Base-by-base conservation (phyloP, 805 yeast genomes). In the Kluyveromyces starmeri region DNA sequence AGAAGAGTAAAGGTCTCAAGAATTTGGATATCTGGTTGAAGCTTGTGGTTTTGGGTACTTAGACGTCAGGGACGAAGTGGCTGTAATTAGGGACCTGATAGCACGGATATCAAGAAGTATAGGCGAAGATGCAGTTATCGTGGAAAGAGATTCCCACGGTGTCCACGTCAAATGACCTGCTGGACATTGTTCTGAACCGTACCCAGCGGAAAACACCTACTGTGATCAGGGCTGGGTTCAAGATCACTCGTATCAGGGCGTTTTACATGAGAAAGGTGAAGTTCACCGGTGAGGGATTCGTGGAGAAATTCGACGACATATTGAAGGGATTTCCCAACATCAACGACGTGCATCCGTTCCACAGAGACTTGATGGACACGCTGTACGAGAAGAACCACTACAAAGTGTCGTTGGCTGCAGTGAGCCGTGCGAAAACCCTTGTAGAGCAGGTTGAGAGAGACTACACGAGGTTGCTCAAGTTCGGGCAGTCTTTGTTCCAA, bases 171-270 rank as follows among this genome's bases (percentile, higher is more conserved):
- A 85, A 82, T 61, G 97, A 92, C 64, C 70, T 88, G 71, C 70
- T 92, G 75, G 99, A 92, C 64, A 84, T 92, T 45, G 95, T 92
- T 43, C 81, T 92, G 46, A 92, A 92, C 71, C 74, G 96, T 58
- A 92, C 99, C 1, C 99, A 92, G 68, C 78, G 99, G 67, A 92
- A 92, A 66, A 92, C 98, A 5, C 98, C 98, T 39, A 92, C 98
- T n/a, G 96, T 92, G 37, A 83, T 92, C 48, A 79, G 98, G 61
- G 83, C 95, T 13, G 97, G 97, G 39, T 92, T 88, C 70, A 81
- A 83, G 58, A 89, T 92, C 59, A 81, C 92, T 51, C 85, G 99
- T 71, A 92, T 92, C 53, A 73, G 98, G 50, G 84, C 96, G 9
- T 92, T 92, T 55, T 92, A 92, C 65, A 89, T 92, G 96, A 78